Evolutionary conservation across 2,329 filamentous ascomycete genomes (phyloP), one percentile per base, ranked within the genome.

Genomic region (Dactylella cylindrospora): DNA sequence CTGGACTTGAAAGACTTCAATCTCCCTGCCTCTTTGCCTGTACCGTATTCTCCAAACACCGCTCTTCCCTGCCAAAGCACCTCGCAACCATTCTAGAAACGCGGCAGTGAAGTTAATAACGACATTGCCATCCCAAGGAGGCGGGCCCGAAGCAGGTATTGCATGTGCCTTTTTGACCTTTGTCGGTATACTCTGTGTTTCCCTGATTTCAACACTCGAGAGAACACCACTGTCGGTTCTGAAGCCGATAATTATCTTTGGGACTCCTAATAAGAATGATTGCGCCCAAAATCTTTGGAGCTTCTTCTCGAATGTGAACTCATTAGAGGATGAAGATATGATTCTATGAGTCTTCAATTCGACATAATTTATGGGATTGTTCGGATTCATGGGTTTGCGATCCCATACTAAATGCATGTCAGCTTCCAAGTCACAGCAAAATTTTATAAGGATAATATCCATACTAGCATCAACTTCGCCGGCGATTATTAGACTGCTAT

Each of bases 231-330:
- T 70, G 52, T 79, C 81, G 26, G 81, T 84, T 40, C 93, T 84
- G 72, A 93, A 96, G 0, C 93, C 93, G 23, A 98, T 86, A 38
- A 96, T 83, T 66, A 98, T 88, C 67, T 85, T 93, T 0, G 90
- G 89, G 0, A 97, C 90, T 32, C 91, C 91, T 1, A 98, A 83
- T 2, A 98, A 78, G 70, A 95, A 98, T 0, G 88, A 95, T 73
- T 97, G 93, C 10, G 91, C 88, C 93, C 93, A 98, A 74, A 91
- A 95, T 70, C 94, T 94, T 73, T 95, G 81, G 50, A 97, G 79
- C 72, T 97, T 97, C 41, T 87, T 82, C 73, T 96, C 88, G 71
- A 91, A 95, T 65, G 83, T 85, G 15, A 84, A 74, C 70, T 83
- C 78, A 69, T 93, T 87, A 39, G 82, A 79, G 1, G 84, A 79